These are phyloP conservation scores for Terana coerulea DNA, from an alignment of 768 basidiomycete genomes.

Conservation along the genomic window DNA sequence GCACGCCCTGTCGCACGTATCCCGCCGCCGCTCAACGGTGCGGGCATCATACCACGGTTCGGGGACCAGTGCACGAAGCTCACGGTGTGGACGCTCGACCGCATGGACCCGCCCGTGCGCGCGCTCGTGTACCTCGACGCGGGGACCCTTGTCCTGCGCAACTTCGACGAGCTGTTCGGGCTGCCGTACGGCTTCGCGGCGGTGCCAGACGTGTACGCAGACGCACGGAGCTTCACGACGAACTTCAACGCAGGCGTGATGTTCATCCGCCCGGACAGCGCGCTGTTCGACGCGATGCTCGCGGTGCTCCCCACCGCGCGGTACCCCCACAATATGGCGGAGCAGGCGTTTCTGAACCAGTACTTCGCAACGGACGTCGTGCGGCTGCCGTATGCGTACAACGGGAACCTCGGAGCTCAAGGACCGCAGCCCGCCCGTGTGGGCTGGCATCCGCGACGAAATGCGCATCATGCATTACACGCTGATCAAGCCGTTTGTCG, in stretches of 20 bases:
- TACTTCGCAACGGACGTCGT: constrained; percentile 33
- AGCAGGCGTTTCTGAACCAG: constrained; percentile 39
- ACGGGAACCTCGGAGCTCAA: constrained; percentile 40
- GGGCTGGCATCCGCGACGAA: constrained; percentile 31
- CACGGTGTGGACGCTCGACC: constrained; percentile 36
- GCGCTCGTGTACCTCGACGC: constrained; percentile 37
- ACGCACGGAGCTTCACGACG: constrained; percentile 30
- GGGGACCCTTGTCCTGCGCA: constrained; percentile 38
- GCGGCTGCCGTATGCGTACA: constrained; percentile 38
- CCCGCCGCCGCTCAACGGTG: constrained; percentile 34
- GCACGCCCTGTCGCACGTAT: constrained; percentile 32
- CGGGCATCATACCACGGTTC: constrained; percentile 32
- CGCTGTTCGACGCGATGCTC: constrained; percentile 30
- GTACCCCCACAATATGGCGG: constrained; percentile 32
- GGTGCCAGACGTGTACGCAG: constrained; percentile 34
- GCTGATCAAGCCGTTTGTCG: constrained; percentile 26
- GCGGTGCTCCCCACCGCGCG: constrained; percentile 24
- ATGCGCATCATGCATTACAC: constrained; percentile 38
- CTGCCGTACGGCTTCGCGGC: constrained; percentile 38
- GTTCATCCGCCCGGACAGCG: constrained; percentile 28
- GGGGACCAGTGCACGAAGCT: constrained; percentile 43
- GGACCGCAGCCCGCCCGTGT: constrained; percentile 27
- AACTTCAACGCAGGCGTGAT: constrained; percentile 40
- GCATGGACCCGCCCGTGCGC: constrained; percentile 21
- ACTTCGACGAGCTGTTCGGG: constrained; percentile 44